Percentiles rank a stretch among this genome's conserved stretches.
phyloP scores from a whole-genome alignment of 371 early-diverging fungal species.

The Apophysomyces variabilis region DNA sequence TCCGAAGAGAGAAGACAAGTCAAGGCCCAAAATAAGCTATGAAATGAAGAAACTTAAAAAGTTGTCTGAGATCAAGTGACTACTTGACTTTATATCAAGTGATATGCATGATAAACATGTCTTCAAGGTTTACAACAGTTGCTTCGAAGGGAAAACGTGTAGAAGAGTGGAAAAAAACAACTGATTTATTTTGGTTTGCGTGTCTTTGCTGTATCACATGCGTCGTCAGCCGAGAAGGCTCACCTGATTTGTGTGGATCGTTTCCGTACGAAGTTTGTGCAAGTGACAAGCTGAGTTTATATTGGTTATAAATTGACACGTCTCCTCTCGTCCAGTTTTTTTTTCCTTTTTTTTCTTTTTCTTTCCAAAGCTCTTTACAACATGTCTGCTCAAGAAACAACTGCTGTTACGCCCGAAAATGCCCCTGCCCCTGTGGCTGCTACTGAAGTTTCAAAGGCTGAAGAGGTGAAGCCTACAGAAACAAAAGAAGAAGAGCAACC shows the following conservation, averaged over 20 bases:
- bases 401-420: background rate
- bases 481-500: slow-evolving; percentile 1
- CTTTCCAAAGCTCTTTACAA: slow-evolving; percentile 8
- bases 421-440: slow-evolving; percentile 8
- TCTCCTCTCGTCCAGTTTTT: slow-evolving; percentile 11
- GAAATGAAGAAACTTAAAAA: background rate
- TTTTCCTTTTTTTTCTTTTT: slow-evolving; percentile 14
- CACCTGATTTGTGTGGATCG: slow-evolving; percentile 9
- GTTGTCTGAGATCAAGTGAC: slow-evolving; percentile 7
- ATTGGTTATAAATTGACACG: slow-evolving; percentile 14
- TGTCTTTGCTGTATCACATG: slow-evolving; percentile 13
- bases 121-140: slow-evolving; percentile 1
- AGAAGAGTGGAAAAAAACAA: background rate
- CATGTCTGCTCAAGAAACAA: slow-evolving; percentile 9
- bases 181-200: slow-evolving; percentile 2
- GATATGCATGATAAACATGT: slow-evolving; percentile 4
- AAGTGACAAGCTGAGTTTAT: slow-evolving; percentile 15
- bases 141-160: background rate
- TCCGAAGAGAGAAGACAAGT: background rate
- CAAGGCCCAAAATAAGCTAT: background rate
- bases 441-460: background rate
- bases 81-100: slow-evolving; percentile 5
- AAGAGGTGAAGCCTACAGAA: background rate
- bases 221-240: slow-evolving; percentile 13
- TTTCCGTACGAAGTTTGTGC: slow-evolving; percentile 3